These are phyloP conservation scores for Penicillium expansum DNA, from an alignment of 2,329 filamentous ascomycete species.

Conservation along the genomic window DNA sequence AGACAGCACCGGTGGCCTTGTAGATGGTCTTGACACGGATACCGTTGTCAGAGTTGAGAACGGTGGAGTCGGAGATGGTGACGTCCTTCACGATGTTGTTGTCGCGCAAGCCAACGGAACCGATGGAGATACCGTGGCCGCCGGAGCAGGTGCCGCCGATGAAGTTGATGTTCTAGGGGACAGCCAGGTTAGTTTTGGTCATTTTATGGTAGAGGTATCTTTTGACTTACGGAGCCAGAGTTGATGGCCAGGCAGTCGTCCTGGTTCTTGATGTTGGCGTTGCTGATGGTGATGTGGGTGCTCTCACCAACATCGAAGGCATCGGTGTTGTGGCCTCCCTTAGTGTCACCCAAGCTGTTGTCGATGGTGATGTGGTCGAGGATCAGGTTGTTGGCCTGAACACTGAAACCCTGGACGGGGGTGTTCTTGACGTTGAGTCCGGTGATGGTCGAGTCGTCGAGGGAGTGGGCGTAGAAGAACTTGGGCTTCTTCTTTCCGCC, in stretches of 20 bases:
- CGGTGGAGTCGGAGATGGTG: constrained; percentile 49
- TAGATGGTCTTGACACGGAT: constrained; percentile 59
- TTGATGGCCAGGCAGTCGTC: constrained; percentile 61
- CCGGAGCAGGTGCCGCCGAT: constrained; percentile 32
- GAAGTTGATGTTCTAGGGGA: constrained; percentile 29
- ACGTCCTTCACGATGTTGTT: constrained; percentile 57
- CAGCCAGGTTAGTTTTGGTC: not conserved
- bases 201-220: not conserved
- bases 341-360: constrained; percentile 54
- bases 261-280: constrained; percentile 56
- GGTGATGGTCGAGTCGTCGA: constrained; percentile 34
- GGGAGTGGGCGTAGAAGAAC: constrained; percentile 55
- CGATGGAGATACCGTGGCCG: constrained; percentile 53
- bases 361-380: constrained; percentile 56
- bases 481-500: constrained; percentile 65
- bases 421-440: constrained; percentile 39
- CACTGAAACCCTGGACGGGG: constrained; percentile 39
- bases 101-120: constrained; percentile 56
- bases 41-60: constrained; percentile 55
- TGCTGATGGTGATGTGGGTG: constrained; percentile 50
- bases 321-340: constrained; percentile 54
- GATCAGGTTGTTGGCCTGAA: constrained; percentile 50
- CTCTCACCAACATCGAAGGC: constrained; percentile 41
- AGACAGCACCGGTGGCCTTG: constrained; percentile 52
- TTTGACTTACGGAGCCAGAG: constrained; percentile 45